These are phyloP conservation scores for Physcomitrellopsis africana DNA, from an alignment of 225 moss, liverwort and hornwort species.

Conservation along the genomic window DNA sequence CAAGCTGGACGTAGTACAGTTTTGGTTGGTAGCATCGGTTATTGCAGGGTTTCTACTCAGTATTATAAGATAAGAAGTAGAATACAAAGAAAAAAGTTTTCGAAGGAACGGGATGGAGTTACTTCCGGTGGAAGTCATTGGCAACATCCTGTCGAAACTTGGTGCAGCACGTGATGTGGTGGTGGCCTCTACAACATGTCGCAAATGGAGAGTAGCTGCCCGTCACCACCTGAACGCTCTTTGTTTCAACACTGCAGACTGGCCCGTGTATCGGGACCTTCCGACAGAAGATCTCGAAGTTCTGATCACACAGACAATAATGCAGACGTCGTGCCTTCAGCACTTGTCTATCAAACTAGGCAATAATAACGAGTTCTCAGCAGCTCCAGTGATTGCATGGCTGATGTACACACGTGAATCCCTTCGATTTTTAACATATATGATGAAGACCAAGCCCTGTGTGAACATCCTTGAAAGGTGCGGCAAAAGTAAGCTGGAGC, in stretches of 20 bases:
- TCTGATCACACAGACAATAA: slow-evolving; percentile 71
- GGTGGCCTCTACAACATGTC: slow-evolving; percentile 72
- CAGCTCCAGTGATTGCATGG: slow-evolving; percentile 79
- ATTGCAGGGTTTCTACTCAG: background rate
- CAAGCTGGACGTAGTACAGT: no score
- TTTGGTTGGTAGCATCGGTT: no score
- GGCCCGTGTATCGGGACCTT: slow-evolving; percentile 55
- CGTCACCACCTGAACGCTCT: slow-evolving; percentile 76
- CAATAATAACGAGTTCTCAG: slow-evolving; percentile 54
- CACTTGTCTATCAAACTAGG: slow-evolving; percentile 67
- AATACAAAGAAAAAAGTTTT: no score
- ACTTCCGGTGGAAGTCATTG: slow-evolving; percentile 78
- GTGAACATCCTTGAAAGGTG: slow-evolving; percentile 71
- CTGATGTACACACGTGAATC: slow-evolving; percentile 85
- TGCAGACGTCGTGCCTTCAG: slow-evolving; percentile 71
- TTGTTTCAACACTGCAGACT: slow-evolving; percentile 58
- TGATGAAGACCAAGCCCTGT: slow-evolving; percentile 65
- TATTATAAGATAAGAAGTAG: background rate
- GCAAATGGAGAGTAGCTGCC: slow-evolving; percentile 81
- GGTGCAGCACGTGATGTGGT: slow-evolving; percentile 79
- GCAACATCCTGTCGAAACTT: slow-evolving; percentile 79
- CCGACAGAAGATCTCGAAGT: slow-evolving; percentile 65
- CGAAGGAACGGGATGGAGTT: slow-evolving; percentile 57
- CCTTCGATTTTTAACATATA: slow-evolving; percentile 68
- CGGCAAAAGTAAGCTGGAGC: slow-evolving; percentile 67